phyloP scores from a whole-genome alignment of 78 protist species.

The Dictyostelium citrinum region DNA sequence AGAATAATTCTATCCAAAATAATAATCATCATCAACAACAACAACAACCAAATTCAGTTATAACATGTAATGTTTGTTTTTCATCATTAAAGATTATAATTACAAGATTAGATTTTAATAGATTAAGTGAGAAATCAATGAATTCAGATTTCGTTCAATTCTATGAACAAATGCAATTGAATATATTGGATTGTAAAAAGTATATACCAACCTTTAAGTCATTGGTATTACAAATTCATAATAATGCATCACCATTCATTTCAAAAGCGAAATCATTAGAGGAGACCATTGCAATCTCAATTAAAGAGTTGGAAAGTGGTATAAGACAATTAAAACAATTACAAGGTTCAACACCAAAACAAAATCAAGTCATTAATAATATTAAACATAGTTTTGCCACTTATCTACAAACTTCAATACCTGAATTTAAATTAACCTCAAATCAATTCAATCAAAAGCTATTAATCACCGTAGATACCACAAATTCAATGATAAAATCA shows the following conservation, averaged over 20 bases:
- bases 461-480: background rate
- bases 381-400: conserved; percentile 10
- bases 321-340: conserved; percentile 19
- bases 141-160: conserved; percentile 16
- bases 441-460: background rate
- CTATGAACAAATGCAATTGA: conserved; percentile 65
- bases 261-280: conserved; percentile 47
- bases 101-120: background rate
- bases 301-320: conserved; percentile 47
- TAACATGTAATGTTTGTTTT: conserved; percentile 44
- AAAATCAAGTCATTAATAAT: conserved; percentile 23
- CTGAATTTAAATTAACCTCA: conserved; percentile 12
- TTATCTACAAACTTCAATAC: conserved; percentile 15
- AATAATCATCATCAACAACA: background rate
- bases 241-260: background rate
- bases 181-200: conserved; percentile 33
- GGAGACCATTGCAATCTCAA: background rate
- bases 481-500: background rate
- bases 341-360: conserved; percentile 30
- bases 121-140: background rate
- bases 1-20: background rate
- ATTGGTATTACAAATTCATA: background rate
- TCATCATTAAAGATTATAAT: background rate
- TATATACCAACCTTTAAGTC: conserved; percentile 13
- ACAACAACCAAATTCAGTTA: background rate